phyloP scores from a whole-genome alignment of 2,329 filamentous ascomycete species.

The Fusarium illudens region DNA sequence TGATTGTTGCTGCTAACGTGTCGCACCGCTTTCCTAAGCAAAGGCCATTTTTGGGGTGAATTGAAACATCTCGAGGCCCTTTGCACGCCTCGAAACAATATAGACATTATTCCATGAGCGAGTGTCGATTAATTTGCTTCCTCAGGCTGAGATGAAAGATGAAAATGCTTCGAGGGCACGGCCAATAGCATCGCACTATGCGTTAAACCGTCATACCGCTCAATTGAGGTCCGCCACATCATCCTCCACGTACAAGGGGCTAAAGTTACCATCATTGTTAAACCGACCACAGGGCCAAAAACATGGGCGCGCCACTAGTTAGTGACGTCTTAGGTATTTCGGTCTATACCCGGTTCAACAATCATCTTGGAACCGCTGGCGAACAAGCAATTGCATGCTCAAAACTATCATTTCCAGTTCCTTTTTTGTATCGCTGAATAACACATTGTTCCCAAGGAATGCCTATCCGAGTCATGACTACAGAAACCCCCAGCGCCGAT shows the following conservation, averaged over 20 bases:
- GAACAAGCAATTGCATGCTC: neutral
- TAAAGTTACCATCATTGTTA: no score
- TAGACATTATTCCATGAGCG: constrained; percentile 26
- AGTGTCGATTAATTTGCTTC: neutral
- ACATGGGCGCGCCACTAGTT: no score
- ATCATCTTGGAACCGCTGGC: neutral
- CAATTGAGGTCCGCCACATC: constrained; percentile 7
- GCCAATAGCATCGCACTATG: constrained; percentile 14
- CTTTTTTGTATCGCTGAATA: constrained; percentile 5
- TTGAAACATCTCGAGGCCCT: constrained; percentile 1
- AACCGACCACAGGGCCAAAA: no score
- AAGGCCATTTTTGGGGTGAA: neutral
- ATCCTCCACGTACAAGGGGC: no score
- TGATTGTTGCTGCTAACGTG: constrained; percentile 12
- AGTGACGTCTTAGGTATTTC: no score
- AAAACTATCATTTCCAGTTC: constrained; percentile 3
- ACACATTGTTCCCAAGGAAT: neutral
- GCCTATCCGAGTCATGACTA: neutral
- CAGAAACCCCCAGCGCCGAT: constrained; percentile 16
- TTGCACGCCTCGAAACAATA: constrained; percentile 8
- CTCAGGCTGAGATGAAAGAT: neutral
- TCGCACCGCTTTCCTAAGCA: constrained; percentile 3
- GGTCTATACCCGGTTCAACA: no score
- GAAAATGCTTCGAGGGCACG: neutral
- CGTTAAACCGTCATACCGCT: constrained; percentile 20